Base-by-base conservation (phyloP, 306 rosid genomes). In the Quercus variabilis region DNA sequence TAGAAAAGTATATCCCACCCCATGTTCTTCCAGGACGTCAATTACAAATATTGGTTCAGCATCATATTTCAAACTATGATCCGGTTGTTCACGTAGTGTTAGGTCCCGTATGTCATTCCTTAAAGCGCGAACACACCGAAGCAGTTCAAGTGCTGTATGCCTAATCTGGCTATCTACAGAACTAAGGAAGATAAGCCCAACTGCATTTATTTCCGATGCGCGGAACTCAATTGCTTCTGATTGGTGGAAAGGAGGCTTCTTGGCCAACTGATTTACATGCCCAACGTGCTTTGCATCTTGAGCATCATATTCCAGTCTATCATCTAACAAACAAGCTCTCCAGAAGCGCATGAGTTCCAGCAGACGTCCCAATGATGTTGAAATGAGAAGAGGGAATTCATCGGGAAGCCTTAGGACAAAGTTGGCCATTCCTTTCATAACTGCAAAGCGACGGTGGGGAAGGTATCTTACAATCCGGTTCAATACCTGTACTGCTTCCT, bases 321-420 rank as follows among this genome's bases (percentile, higher is more conserved):
- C 99, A 82, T 91, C 97, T 86, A 89, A 88, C 28, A 96, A 86
- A 90, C 99, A 96, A 78, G 96, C 92, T 82, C 93, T 93, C 99
- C 99, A 96, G 83, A 91, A 96, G 64, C 98, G 94, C 99, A 96
- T 91, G 35, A 96, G 99, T 74, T 96, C 99, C 87, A 96, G 83
- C 73, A 96, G 87, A 83, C 99, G 98, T 62, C 97, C 99, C 77
- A 96, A 74, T 51, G 99, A 96, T 12, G 94, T 96, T 90, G 93
- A 98, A 85, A 96, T 96, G 74, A 96, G 97, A 82, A 96, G 99
- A 82, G 99, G 98, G 82, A 90, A 96, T 81, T 96, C 99, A 84
- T 96, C 99, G 51, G 99, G 99, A 81, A 96, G 99, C 80, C 89
- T 86, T 70, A 93, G 81, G 83, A 93, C 86, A 82, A 96, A 96